Conservation (phyloP, 371 early-diverging fungal species). For the Dichotomocladium elegans region DNA sequence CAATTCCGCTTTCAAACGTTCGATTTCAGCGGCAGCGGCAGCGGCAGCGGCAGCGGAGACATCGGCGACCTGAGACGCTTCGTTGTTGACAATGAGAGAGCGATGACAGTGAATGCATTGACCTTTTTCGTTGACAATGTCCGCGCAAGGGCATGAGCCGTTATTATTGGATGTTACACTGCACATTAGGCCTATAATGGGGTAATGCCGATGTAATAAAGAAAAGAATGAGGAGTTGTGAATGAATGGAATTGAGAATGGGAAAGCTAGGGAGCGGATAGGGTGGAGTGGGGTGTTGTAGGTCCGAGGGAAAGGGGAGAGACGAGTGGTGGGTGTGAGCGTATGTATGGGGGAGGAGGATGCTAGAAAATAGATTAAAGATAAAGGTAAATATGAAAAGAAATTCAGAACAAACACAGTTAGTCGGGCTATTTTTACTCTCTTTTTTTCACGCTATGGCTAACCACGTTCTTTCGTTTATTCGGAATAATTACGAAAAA, state of each 20-base stretch:
- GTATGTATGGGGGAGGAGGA: neutral
- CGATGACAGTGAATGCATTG: constrained; percentile 17
- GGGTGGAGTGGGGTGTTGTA: neutral
- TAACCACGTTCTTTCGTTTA: neutral
- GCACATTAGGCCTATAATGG: neutral
- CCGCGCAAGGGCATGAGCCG: constrained; percentile 1
- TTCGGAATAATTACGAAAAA: neutral
- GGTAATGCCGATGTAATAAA: neutral
- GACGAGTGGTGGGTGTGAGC: neutral
- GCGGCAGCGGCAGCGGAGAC: neutral
- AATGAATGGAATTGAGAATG: neutral
- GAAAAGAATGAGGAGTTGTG: neutral
- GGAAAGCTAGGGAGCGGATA: neutral
- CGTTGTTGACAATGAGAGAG: too few species aligned
- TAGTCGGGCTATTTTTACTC: neutral
- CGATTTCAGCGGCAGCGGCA: constrained; percentile 7
- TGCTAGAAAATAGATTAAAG: neutral
- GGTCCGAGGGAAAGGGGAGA: neutral
- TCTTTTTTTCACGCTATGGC: too few species aligned
- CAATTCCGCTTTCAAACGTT: constrained; percentile 7
- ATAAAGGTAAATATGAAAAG: neutral
- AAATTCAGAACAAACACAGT: neutral
- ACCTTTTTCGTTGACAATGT: neutral
- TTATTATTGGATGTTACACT: neutral
- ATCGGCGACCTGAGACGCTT: too few species aligned